Percentiles rank a stretch among this genome's conserved stretches.
Conservation (phyloP, 805 yeast species). For the Wickerhamiella hasegawae region DNA sequence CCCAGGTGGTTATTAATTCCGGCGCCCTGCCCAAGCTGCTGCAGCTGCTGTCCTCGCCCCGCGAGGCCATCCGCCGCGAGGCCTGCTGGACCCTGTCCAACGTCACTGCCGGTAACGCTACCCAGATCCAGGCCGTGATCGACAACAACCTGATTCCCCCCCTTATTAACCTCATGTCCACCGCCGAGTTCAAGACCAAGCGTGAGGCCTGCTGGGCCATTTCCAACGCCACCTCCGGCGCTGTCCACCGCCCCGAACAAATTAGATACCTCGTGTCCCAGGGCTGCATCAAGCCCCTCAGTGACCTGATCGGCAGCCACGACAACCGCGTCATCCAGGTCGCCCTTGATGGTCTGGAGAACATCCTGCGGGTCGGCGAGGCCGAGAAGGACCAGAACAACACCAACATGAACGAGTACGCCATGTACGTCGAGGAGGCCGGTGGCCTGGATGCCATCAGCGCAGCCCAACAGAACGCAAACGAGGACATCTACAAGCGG, state of each 20-base stretch:
- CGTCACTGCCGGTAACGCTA: slow-evolving; percentile 92
- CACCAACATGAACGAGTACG: slow-evolving; percentile 62
- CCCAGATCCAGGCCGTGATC: slow-evolving; percentile 92
- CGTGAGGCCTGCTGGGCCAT: slow-evolving; percentile 99
- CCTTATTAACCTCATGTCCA: slow-evolving; percentile 55
- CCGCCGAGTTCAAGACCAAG: slow-evolving; percentile 88
- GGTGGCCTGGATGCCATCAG: slow-evolving; percentile 96
- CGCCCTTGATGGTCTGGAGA: slow-evolving; percentile 86
- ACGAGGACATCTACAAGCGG: slow-evolving; percentile 82
- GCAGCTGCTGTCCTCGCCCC: slow-evolving; percentile 62
- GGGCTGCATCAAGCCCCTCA: slow-evolving; percentile 94
- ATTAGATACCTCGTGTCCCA: slow-evolving; percentile 83
- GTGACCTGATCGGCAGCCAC: slow-evolving; percentile 77
- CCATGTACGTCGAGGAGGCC: slow-evolving; percentile 88
- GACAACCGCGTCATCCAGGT: slow-evolving; percentile 89
- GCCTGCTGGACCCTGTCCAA: slow-evolving; percentile 98
- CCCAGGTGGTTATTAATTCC: slow-evolving; percentile 84
- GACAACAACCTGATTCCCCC: slow-evolving; percentile 91
- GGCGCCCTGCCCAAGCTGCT: slow-evolving; percentile 81
- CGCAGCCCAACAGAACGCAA: slow-evolving; percentile 80
- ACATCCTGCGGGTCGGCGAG: slow-evolving; percentile 89
- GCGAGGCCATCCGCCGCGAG: slow-evolving; percentile 89
- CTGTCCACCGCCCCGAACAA: slow-evolving; percentile 79
- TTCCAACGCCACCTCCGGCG: slow-evolving; percentile 95
- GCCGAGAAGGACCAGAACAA: slow-evolving; percentile 68